Conservation (phyloP, 140 eudicot species). For the Erigeron philadelphicus region DNA sequence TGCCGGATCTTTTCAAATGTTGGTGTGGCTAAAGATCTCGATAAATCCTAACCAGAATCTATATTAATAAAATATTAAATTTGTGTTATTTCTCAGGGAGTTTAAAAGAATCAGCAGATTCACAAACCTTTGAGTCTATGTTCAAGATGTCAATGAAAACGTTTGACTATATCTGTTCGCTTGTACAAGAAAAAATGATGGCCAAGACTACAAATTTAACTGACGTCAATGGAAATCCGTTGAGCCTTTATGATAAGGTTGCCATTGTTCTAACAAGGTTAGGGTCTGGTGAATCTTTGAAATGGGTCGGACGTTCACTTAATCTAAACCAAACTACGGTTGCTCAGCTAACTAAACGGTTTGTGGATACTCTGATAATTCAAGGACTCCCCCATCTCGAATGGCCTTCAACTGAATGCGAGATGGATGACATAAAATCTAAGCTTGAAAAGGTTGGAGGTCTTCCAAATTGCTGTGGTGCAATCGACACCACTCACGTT, state of each 20-base stretch:
- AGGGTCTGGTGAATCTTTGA: slow-evolving; percentile 59
- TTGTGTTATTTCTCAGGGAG: slow-evolving; percentile 37
- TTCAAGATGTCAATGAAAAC: slow-evolving; percentile 67
- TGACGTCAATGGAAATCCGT: slow-evolving; percentile 38
- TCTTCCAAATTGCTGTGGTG: slow-evolving; percentile 77
- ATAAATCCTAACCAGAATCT: neutral
- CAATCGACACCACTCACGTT: slow-evolving; percentile 57
- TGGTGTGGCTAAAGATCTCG: neutral
- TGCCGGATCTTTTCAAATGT: neutral
- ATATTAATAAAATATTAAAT: neutral
- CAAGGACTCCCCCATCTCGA: slow-evolving; percentile 39
- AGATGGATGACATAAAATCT: slow-evolving; percentile 39
- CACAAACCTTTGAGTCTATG: slow-evolving; percentile 48
- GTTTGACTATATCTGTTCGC: slow-evolving; percentile 51
- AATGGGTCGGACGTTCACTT: slow-evolving; percentile 38
- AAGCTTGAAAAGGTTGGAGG: slow-evolving; percentile 52
- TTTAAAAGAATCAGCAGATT: slow-evolving; percentile 26
- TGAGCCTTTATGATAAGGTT: slow-evolving; percentile 50
- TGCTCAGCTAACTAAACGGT: slow-evolving; percentile 52
- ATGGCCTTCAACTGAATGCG: slow-evolving; percentile 52
- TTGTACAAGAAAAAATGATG: slow-evolving; percentile 49
- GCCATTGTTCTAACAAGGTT: slow-evolving; percentile 59
- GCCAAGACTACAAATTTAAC: slow-evolving; percentile 27
- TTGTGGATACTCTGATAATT: slow-evolving; percentile 50
- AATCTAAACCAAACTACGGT: slow-evolving; percentile 52